Evolutionary conservation across 345 rosid genomes (phyloP).

Genomic region (Nasturtium officinale): DNA sequence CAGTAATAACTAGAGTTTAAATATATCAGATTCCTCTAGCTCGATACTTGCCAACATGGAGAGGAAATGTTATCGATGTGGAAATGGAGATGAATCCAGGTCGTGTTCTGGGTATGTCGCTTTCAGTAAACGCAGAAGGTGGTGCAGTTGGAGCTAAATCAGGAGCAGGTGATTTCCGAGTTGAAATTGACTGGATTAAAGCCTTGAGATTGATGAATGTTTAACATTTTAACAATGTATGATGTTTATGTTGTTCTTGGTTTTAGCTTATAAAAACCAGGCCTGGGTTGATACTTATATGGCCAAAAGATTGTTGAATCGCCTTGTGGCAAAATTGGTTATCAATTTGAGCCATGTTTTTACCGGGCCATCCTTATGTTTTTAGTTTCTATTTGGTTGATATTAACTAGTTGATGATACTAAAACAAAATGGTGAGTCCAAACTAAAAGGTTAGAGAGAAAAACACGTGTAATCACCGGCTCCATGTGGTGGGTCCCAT

Average conservation of each 20-base stretch:
- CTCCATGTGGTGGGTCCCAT: slow-evolving; percentile 14
- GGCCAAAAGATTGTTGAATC: not conserved
- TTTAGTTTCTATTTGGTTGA: not conserved
- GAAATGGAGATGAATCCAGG: slow-evolving; percentile 85
- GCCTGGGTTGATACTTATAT: slow-evolving; percentile 30
- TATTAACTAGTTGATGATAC: not conserved
- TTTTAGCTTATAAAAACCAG: slow-evolving; percentile 23
- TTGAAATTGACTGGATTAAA: slow-evolving; percentile 89
- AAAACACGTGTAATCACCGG: slow-evolving; percentile 37
- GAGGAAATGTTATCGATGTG: slow-evolving; percentile 85
- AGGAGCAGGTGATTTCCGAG: slow-evolving; percentile 85
- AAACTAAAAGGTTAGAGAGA: not conserved
- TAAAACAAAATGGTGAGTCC: not conserved
- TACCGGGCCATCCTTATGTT: not conserved
- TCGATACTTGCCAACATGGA: slow-evolving; percentile 87
- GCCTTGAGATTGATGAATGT: slow-evolving; percentile 49
- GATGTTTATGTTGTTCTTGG: slow-evolving; percentile 20
- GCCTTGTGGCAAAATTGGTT: not conserved
- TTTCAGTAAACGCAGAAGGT: slow-evolving; percentile 87
- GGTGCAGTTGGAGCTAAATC: slow-evolving; percentile 71
- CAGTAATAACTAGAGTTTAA: not conserved
- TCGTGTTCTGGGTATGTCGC: slow-evolving; percentile 82
- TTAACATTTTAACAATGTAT: slow-evolving; percentile 22
- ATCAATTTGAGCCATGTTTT: slow-evolving; percentile 4
- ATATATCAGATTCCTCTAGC: slow-evolving; percentile 75